Evolutionary conservation across 2,329 filamentous ascomycete genomes (phyloP).

Genomic region (Tothia fuscella): DNA sequence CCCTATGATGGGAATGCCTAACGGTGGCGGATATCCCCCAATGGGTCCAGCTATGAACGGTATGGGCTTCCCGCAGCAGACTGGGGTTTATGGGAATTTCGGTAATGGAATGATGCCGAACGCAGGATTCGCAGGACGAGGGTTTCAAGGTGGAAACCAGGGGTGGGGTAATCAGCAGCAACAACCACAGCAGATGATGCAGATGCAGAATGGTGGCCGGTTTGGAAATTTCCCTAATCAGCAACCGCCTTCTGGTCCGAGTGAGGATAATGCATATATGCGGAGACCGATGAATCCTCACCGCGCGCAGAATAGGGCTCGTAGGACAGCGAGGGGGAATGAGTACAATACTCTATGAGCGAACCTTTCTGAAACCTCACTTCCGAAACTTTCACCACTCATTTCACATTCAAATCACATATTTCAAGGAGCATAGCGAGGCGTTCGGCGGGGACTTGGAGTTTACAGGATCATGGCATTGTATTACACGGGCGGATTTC

Average conservation of each 20-base stretch:
- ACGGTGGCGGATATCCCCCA: conserved; percentile 13
- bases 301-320: conserved; percentile 39
- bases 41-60: conserved; percentile 26
- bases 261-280: conserved; percentile 86
- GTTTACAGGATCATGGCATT: no score
- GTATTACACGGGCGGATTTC: no score
- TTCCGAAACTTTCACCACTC: no score
- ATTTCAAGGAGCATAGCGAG: no score
- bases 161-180: conserved; percentile 17
- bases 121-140: neutral
- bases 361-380: no score
- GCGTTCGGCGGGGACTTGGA: no score
- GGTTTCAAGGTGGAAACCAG: conserved; percentile 7
- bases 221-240: conserved; percentile 32
- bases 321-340: conserved; percentile 6
- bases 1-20: conserved; percentile 23
- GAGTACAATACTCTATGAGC: conserved; percentile 11
- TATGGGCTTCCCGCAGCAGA: conserved; percentile 23
- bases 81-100: conserved; percentile 21
- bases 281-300: conserved; percentile 92
- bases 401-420: no score
- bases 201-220: conserved; percentile 16
- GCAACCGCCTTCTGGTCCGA: conserved; percentile 44
- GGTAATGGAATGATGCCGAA: conserved; percentile 14
- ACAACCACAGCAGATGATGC: no score